Conservation (phyloP, 192 early-diverging fungal species). For the Rhizophlyctis rosea region DNA sequence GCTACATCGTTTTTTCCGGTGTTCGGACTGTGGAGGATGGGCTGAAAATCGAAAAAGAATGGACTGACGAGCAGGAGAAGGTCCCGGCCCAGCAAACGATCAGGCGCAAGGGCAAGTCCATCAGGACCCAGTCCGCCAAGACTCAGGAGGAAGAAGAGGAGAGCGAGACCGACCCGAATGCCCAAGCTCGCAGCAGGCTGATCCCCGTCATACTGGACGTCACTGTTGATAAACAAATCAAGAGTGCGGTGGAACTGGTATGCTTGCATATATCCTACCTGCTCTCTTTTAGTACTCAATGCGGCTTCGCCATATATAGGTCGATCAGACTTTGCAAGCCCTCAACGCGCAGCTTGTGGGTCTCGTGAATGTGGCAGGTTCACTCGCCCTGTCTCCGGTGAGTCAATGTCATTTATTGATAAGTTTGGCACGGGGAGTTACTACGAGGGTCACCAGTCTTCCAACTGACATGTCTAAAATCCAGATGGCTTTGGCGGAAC, state of each 20-base stretch:
- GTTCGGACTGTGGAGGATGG: slow-evolving; percentile 32
- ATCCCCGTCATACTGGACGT: slow-evolving; percentile 44
- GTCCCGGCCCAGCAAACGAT: neutral
- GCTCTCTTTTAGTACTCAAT: too few relatives aligned
- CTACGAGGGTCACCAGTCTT: too few relatives aligned
- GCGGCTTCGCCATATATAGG: too few relatives aligned
- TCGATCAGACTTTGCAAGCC: too few relatives aligned
- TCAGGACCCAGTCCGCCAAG: too few relatives aligned
- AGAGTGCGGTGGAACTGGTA: slow-evolving; percentile 11
- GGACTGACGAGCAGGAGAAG: slow-evolving; percentile 1
- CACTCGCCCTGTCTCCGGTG: too few relatives aligned
- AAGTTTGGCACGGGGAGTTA: too few relatives aligned
- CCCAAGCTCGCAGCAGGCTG: slow-evolving; percentile 5
- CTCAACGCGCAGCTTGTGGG: slow-evolving; percentile 30
- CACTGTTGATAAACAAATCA: slow-evolving; percentile 24
- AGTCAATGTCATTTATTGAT: too few relatives aligned
- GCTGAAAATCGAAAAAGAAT: slow-evolving; percentile 14
- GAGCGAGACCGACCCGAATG: neutral
- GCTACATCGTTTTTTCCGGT: slow-evolving; percentile 46
- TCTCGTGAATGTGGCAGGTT: slow-evolving; percentile 39
- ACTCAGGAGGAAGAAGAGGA: too few relatives aligned
- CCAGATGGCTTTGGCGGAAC: too few relatives aligned
- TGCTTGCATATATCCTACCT: slow-evolving; percentile 3
- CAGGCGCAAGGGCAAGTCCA: neutral
- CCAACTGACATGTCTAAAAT: slow-evolving; percentile 36